Conservation (phyloP, 73 alveolate genomes). For the Paramecium octaurelia region DNA sequence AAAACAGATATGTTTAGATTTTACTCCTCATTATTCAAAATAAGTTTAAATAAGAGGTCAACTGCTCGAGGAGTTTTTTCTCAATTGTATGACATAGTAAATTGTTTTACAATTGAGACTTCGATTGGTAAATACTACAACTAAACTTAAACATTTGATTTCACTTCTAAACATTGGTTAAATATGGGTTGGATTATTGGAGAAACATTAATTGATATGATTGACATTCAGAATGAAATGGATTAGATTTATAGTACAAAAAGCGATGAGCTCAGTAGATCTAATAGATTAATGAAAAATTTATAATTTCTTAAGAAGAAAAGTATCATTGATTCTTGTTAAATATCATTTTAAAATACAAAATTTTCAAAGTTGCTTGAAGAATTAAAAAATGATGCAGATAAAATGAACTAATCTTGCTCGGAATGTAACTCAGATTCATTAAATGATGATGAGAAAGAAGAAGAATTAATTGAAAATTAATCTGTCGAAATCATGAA, state of each 20-base stretch:
- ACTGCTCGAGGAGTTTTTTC: constrained; percentile 52
- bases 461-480: neutral
- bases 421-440: constrained; percentile 54
- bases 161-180: neutral
- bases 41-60: constrained; percentile 1
- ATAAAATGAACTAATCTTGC: neutral
- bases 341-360: neutral
- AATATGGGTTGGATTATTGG: constrained; percentile 51
- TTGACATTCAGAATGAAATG: neutral
- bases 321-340: neutral
- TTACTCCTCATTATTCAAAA: constrained; percentile 43
- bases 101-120: constrained; percentile 57
- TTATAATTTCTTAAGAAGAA: neutral
- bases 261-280: neutral
- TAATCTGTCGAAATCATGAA: neutral
- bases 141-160: neutral
- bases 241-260: neutral
- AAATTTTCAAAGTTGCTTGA: constrained; percentile 28
- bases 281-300: neutral
- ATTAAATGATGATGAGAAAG: constrained; percentile 43
- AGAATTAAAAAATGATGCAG: constrained; percentile 17
- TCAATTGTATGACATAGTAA: constrained; percentile 5
- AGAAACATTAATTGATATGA: neutral
- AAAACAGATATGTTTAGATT: constrained; percentile 52
- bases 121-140: constrained; percentile 56